Conservation (phyloP, 1,139 yeast species). For the Suhomyces choctaworum region DNA sequence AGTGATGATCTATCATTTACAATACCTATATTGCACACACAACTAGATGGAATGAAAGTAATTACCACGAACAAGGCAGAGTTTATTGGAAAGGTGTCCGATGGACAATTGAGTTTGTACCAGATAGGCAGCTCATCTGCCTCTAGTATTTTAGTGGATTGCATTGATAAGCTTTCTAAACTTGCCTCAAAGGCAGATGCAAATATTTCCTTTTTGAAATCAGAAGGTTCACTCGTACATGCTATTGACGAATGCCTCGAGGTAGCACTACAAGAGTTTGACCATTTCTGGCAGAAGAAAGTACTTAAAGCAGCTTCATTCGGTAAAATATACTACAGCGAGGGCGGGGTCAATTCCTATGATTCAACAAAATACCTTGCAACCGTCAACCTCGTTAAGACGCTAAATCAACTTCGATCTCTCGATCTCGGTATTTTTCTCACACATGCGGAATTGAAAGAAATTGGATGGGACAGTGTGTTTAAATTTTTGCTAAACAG, state of each 20-base stretch:
- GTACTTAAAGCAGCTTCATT: constrained; percentile 79
- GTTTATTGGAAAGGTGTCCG: constrained; percentile 65
- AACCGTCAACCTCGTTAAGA: constrained; percentile 59
- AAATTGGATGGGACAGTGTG: constrained; percentile 54
- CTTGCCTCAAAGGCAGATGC: constrained; percentile 86
- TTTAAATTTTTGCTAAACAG: constrained; percentile 61
- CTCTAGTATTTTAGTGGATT: constrained; percentile 78
- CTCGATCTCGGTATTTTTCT: constrained; percentile 67
- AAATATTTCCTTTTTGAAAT: constrained; percentile 57
- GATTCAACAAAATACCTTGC: constrained; percentile 63
- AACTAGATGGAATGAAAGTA: constrained; percentile 71
- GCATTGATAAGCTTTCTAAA: constrained; percentile 67
- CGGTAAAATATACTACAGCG: constrained; percentile 66
- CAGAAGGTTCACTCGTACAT: constrained; percentile 49
- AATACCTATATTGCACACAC: constrained; percentile 47
- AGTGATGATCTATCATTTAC: constrained; percentile 30
- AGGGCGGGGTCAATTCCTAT: constrained; percentile 36
- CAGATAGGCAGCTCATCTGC: constrained; percentile 83
- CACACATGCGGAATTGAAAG: constrained; percentile 55
- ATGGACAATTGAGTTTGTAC: constrained; percentile 60
- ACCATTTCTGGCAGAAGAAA: constrained; percentile 75
- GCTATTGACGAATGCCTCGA: constrained; percentile 74
- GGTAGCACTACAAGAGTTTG: constrained; percentile 79
- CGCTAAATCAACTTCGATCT: constrained; percentile 67
- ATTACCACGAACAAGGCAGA: constrained; percentile 60